Conservation (phyloP, 441 rosid species). For the Arabidopsis hybrid region DNA sequence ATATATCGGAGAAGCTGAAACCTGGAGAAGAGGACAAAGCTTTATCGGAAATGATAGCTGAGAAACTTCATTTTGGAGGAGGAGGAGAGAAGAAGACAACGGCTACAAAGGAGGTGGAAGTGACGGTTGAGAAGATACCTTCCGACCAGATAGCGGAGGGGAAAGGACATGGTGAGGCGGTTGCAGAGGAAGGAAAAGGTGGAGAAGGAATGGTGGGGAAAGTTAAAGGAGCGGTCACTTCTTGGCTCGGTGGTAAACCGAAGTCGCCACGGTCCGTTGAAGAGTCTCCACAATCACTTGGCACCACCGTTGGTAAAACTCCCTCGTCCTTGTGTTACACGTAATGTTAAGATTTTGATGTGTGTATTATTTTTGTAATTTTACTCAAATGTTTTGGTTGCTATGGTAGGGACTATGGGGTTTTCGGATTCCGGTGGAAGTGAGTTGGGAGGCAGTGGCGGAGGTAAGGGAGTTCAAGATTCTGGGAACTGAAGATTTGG, state of each 20-base stretch:
- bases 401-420: slow-evolving; percentile 27
- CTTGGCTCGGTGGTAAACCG: slow-evolving; percentile 55
- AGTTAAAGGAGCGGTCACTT: slow-evolving; percentile 61
- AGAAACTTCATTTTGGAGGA: slow-evolving; percentile 48
- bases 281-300: slow-evolving; percentile 47
- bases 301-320: slow-evolving; percentile 44
- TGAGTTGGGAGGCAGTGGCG: neutral
- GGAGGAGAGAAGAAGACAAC: slow-evolving; percentile 44
- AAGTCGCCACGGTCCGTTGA: slow-evolving; percentile 19
- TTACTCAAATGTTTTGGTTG: neutral
- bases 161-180: slow-evolving; percentile 1
- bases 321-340: neutral
- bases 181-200: slow-evolving; percentile 28
- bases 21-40: slow-evolving; percentile 85
- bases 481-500: slow-evolving; percentile 41
- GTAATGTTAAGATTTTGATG: neutral
- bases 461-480: neutral
- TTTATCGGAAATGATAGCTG: slow-evolving; percentile 62
- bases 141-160: slow-evolving; percentile 34
- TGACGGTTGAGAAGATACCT: slow-evolving; percentile 48
- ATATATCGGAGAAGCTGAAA: slow-evolving; percentile 61
- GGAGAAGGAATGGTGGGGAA: slow-evolving; percentile 56
- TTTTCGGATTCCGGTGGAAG: slow-evolving; percentile 35
- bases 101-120: slow-evolving; percentile 56
- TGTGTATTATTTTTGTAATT: neutral